Conservation (phyloP, 2,329 filamentous ascomycete genomes). For the Penicillium sp. region DNA sequence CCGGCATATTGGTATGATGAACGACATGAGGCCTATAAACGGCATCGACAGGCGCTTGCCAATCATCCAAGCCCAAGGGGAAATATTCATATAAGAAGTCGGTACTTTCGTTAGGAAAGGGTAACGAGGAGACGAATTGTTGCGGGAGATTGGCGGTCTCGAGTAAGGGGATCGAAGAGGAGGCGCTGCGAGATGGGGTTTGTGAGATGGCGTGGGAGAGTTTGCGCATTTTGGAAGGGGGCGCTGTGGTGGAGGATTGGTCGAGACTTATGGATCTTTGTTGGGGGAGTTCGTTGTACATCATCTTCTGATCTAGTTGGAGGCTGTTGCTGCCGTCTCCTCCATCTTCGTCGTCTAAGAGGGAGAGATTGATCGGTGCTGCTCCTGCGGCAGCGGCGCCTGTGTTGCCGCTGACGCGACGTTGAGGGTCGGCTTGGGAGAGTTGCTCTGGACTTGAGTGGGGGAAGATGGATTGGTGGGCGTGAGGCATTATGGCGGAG, state of each 20-base stretch:
- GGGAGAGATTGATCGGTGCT: slow-evolving; percentile 58
- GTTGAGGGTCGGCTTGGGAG: slow-evolving; percentile 45
- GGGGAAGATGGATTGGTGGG: slow-evolving; percentile 48
- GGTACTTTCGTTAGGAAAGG: slow-evolving; percentile 65
- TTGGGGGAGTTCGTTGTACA: slow-evolving; percentile 32
- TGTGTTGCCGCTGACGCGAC: slow-evolving; percentile 32
- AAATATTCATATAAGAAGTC: slow-evolving; percentile 96
- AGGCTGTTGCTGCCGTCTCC: slow-evolving; percentile 42
- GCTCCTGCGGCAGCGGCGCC: slow-evolving; percentile 39
- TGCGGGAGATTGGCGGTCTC: slow-evolving; percentile 38
- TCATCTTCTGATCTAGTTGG: slow-evolving; percentile 26
- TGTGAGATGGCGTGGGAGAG: slow-evolving; percentile 35
- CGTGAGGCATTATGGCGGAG: slow-evolving; percentile 26
- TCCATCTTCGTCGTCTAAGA: slow-evolving; percentile 62
- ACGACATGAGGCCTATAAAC: slow-evolving; percentile 92
- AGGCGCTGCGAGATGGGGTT: slow-evolving; percentile 35
- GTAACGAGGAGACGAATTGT: slow-evolving; percentile 61
- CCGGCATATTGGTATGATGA: slow-evolving; percentile 77
- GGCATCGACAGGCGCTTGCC: slow-evolving; percentile 86
- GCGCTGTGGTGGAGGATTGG: slow-evolving; percentile 31
- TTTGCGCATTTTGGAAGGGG: slow-evolving; percentile 46
- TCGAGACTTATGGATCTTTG: slow-evolving; percentile 33
- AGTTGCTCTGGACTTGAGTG: slow-evolving; percentile 58
- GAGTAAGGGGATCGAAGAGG: slow-evolving; percentile 38
- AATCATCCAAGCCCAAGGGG: slow-evolving; percentile 86